These are phyloP conservation scores for Penicillium crystallinum DNA, from an alignment of 495 filamentous ascomycete species.

Conservation along the genomic window DNA sequence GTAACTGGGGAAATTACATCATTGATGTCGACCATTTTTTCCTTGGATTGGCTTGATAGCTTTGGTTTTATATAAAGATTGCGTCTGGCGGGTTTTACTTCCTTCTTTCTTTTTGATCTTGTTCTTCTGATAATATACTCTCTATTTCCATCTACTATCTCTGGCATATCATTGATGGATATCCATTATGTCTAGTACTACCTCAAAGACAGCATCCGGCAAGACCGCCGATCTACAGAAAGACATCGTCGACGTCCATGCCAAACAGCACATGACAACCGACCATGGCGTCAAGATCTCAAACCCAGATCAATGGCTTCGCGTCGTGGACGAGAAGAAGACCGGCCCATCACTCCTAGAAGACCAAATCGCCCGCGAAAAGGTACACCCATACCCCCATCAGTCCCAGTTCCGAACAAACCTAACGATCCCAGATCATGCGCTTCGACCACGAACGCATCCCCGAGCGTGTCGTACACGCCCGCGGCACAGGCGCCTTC, in stretches of 20 bases:
- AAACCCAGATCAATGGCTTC: constrained; percentile 77
- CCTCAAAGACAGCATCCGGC: constrained; percentile 8
- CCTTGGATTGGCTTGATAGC: neutral
- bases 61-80: neutral
- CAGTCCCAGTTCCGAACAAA: no score
- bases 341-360: constrained; percentile 75
- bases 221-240: constrained; percentile 30
- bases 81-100: neutral
- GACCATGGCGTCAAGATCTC: constrained; percentile 74
- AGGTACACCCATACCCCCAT: constrained; percentile 37
- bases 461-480: constrained; percentile 85
- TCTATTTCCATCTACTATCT: neutral
- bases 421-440: constrained; percentile 51
- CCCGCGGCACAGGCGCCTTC: constrained; percentile 77
- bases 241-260: constrained; percentile 32
- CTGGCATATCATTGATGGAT: neutral
- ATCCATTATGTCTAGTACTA: constrained; percentile 6
- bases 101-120: no score
- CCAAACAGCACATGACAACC: constrained; percentile 55
- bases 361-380: constrained; percentile 74
- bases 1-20: constrained; percentile 10
- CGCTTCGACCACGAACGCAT: constrained; percentile 86
- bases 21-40: neutral
- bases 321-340: constrained; percentile 51
- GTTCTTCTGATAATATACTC: neutral